Evolutionary conservation across 116 monocot genomes (phyloP).

Genomic region (Iris pallida): DNA sequence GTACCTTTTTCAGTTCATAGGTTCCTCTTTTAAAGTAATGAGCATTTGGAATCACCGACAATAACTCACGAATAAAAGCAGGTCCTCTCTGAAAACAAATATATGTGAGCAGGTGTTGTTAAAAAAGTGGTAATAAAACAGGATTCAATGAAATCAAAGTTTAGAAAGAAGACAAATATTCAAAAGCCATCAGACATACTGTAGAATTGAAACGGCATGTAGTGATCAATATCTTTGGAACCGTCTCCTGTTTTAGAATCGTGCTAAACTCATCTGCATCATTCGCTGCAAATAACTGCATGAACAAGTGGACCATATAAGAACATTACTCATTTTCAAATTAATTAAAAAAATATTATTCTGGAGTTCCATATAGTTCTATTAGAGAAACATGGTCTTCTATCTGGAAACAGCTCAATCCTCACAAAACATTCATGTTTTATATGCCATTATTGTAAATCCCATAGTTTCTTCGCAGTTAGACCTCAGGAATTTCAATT

Average conservation of each 20-base stretch:
- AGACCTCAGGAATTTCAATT: too few species aligned
- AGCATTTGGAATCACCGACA: slow-evolving; percentile 66
- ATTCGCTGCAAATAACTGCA: slow-evolving; percentile 84
- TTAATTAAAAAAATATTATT: too few species aligned
- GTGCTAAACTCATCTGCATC: slow-evolving; percentile 86
- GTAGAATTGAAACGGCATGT: slow-evolving; percentile 91
- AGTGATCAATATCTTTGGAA: slow-evolving; percentile 86
- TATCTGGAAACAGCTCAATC: too few species aligned
- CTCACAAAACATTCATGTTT: too few species aligned
- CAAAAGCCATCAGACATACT: slow-evolving; percentile 27
- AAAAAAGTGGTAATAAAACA: too few species aligned
- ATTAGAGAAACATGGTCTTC: too few species aligned
- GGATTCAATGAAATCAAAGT: background rate
- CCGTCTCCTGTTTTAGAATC: slow-evolving; percentile 45
- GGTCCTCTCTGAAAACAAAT: slow-evolving; percentile 54
- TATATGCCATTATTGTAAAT: too few species aligned
- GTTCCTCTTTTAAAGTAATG: slow-evolving; percentile 79
- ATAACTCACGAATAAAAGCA: slow-evolving; percentile 52
- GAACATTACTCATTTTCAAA: too few species aligned
- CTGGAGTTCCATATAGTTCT: too few species aligned
- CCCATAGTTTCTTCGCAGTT: too few species aligned
- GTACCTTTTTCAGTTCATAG: slow-evolving; percentile 80
- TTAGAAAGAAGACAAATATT: background rate
- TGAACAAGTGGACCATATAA: too few species aligned
- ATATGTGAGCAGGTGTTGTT: background rate